phyloP scores from a whole-genome alignment of 768 basidiomycete genomes.

The Termitomyces sp. region DNA sequence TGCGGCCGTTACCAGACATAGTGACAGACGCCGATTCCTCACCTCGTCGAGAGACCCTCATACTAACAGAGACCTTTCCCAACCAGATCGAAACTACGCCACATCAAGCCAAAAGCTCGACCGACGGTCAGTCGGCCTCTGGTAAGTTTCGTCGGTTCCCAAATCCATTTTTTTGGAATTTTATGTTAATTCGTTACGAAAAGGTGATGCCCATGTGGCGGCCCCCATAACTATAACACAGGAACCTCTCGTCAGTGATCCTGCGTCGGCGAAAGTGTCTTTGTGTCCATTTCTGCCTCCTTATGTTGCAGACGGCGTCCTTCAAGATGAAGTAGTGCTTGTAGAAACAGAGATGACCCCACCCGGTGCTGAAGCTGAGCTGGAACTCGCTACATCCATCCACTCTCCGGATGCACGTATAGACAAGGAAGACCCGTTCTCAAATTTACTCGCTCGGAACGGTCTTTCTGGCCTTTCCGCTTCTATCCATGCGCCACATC shows the following conservation, averaged over 20 bases:
- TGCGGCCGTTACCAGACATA: slow-evolving; percentile 55
- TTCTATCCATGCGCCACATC: slow-evolving; percentile 51
- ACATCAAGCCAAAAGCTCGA: background rate
- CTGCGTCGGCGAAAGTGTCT: slow-evolving; percentile 7
- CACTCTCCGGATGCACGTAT: slow-evolving; percentile 13
- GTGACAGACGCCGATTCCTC: slow-evolving; percentile 17
- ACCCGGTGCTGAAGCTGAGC: slow-evolving; percentile 11
- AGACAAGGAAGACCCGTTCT: slow-evolving; percentile 6
- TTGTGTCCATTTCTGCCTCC: slow-evolving; percentile 17
- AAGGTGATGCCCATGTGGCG: background rate
- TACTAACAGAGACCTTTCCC: background rate
- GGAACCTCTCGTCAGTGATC: slow-evolving; percentile 9
- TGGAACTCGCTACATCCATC: slow-evolving; percentile 13
- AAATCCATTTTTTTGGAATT: background rate
- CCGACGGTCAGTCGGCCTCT: background rate
- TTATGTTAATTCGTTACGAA: slow-evolving; percentile 3
- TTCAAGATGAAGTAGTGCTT: background rate
- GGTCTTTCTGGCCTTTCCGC: slow-evolving; percentile 40
- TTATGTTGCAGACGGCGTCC: slow-evolving; percentile 7
- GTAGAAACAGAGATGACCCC: background rate
- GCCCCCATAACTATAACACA: slow-evolving; percentile 10
- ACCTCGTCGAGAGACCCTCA: background rate
- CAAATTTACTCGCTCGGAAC: slow-evolving; percentile 13
- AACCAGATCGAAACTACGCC: background rate
- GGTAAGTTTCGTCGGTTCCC: slow-evolving; percentile 10